Evolutionary conservation across 75 land plant species (phyloP).

Genomic region (Gnetum montanum): DNA sequence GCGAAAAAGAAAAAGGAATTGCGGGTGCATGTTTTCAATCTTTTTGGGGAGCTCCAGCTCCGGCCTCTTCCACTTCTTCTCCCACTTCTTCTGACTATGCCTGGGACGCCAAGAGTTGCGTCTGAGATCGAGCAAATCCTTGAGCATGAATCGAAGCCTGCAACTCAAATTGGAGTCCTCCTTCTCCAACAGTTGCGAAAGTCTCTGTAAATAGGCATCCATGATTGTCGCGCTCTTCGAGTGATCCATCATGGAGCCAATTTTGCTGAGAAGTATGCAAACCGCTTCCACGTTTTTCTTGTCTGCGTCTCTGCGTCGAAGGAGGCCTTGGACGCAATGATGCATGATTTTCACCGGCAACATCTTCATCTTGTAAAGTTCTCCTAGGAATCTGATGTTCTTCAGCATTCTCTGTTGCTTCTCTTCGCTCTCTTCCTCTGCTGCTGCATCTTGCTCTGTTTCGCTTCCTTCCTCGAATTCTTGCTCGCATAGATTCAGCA

Average conservation of each 20-base stretch:
- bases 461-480: slow-evolving; percentile 93
- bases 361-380: slow-evolving; percentile 87
- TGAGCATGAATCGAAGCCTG: slow-evolving; percentile 73
- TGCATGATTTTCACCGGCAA: slow-evolving; percentile 82
- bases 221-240: slow-evolving; percentile 48
- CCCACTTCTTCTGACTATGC: slow-evolving; percentile 83
- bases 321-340: slow-evolving; percentile 75
- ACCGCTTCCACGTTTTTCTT: slow-evolving; percentile 97
- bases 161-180: slow-evolving; percentile 40
- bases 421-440: slow-evolving; percentile 77
- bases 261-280: slow-evolving; percentile 73
- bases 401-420: slow-evolving; percentile 87
- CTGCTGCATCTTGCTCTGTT: slow-evolving; percentile 46
- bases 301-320: no score
- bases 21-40: no score
- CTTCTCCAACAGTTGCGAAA: slow-evolving; percentile 62
- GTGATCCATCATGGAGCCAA: slow-evolving; percentile 84
- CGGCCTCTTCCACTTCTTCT: no score
- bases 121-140: slow-evolving; percentile 72
- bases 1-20: no score
- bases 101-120: slow-evolving; percentile 84
- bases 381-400: slow-evolving; percentile 86
- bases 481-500: slow-evolving; percentile 84
- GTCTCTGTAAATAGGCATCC: slow-evolving; percentile 49
- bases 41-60: no score